Evolutionary conservation across 140 eudicot genomes (phyloP), one percentile per base, ranked within the genome.

Genomic region (Oenanthe javanica): DNA sequence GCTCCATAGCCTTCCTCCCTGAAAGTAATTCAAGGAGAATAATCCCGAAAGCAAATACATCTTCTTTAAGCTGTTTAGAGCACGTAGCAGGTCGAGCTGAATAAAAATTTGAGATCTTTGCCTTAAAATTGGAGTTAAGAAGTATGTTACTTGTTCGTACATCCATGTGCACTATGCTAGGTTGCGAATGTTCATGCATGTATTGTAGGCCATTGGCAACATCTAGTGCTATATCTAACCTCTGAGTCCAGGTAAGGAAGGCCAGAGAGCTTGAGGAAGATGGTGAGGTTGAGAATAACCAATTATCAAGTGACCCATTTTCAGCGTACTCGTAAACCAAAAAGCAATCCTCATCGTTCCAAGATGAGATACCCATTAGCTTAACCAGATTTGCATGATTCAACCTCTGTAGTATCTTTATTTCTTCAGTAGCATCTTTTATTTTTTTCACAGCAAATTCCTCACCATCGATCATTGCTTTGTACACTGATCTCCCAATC

Each of bases 131-230:
- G 73, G 73, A 67, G 43, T 31, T 67, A 25, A 67, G 73, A 25
- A 67, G 73, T 27, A 67, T 67, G 73, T 31, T 67, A 67, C 73
- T 67, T 67, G 73, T 27, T 8, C 21, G 73, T 27, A 67, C 18
- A 67, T 67, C 73, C 73, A 67, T 67, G 45, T 67, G 73, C 18
- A 31, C 73, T 67, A 67, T 67, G 4, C 73, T 67, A 12, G 73
- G 73, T 67, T 67, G 73, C 8, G 73, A 67, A 67, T 67, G 73
- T 67, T 67, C 73, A 67, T 67, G 73, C 73, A 67, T 67, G 73
- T 67, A 67, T 67, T 67, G 73, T 12, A 67, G 73, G 73, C 73
- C 73, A 67, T 67, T 67, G 45, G 73, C 73, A 67, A 67, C 21
- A 3, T 67, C 73, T 27, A 67, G 43, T 27, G 73, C 73, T 67